Conservation (phyloP, 345 rosid genomes). For the Aquilaria malaccensis region DNA sequence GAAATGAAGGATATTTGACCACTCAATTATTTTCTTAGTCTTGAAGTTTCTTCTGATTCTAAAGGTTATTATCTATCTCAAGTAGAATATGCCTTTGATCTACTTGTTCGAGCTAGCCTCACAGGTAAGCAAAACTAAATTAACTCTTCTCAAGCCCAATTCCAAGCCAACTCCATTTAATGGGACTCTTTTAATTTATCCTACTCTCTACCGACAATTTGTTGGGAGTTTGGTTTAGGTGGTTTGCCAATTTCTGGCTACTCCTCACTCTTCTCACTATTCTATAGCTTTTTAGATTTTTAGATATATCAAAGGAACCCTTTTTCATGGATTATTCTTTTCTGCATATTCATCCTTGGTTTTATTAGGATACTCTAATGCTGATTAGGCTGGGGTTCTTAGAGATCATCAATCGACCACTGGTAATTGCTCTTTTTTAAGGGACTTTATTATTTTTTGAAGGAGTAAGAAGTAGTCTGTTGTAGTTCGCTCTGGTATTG, state of each 20-base stretch:
- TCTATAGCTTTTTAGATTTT: no score
- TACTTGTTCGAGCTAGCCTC: background rate
- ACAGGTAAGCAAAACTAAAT: background rate
- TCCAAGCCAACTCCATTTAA: background rate
- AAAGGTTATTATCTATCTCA: background rate
- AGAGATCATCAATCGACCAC: background rate
- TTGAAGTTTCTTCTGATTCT: background rate
- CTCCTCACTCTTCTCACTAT: no score
- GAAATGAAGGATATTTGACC: background rate
- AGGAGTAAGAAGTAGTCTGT: background rate
- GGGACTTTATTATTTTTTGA: background rate
- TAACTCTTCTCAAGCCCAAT: background rate
- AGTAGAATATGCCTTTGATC: background rate
- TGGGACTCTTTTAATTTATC: background rate
- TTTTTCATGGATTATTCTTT: background rate
- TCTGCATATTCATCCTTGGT: background rate
- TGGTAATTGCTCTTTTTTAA: background rate
- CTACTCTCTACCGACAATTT: background rate
- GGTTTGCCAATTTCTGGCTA: no score
- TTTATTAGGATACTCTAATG: background rate
- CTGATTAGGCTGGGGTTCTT: background rate
- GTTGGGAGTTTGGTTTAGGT: background rate
- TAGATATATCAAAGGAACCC: background rate
- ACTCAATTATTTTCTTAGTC: background rate
- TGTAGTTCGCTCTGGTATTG: background rate